phyloP scores from a whole-genome alignment of 352 stramenopile genomes.

The Pythium oligandrum region DNA sequence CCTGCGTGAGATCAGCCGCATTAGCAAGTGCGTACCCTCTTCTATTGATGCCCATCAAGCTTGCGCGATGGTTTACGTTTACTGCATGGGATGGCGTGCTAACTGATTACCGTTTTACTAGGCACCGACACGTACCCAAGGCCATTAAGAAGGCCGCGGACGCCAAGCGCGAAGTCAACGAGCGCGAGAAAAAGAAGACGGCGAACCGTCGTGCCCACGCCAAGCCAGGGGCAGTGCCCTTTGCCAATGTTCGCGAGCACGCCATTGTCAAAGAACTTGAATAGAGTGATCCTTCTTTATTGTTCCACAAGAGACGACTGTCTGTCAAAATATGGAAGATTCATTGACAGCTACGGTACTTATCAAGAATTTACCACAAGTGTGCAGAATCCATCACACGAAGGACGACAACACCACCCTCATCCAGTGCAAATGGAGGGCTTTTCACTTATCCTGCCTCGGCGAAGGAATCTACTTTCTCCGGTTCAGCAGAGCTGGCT shows the following conservation, averaged over 20 bases:
- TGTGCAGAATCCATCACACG: too few species aligned
- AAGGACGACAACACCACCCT: too few species aligned
- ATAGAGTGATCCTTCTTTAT: slow-evolving; percentile 27
- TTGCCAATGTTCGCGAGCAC: slow-evolving; percentile 70
- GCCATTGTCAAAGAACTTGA: slow-evolving; percentile 76
- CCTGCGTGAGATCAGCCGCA: slow-evolving; percentile 94
- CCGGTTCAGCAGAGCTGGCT: too few species aligned
- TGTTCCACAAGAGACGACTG: too few species aligned
- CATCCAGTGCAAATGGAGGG: too few species aligned
- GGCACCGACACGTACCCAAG: slow-evolving; percentile 95
- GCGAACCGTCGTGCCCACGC: slow-evolving; percentile 80
- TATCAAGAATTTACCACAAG: too few species aligned
- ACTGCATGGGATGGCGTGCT: too few species aligned
- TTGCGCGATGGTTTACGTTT: too few species aligned
- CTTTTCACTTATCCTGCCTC: too few species aligned
- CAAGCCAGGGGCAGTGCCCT: slow-evolving; percentile 66
- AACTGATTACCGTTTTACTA: slow-evolving; percentile 19
- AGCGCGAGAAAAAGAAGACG: slow-evolving; percentile 85
- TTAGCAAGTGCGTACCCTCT: slow-evolving; percentile 70
- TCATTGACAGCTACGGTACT: too few species aligned
- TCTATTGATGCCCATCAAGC: background rate
- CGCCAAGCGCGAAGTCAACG: slow-evolving; percentile 74
- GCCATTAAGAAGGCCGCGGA: slow-evolving; percentile 96
- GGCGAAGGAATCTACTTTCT: too few species aligned
- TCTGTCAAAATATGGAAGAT: too few species aligned